Evolutionary conservation across 441 rosid species (phyloP).

Genomic region (Brassica hybrid): DNA sequence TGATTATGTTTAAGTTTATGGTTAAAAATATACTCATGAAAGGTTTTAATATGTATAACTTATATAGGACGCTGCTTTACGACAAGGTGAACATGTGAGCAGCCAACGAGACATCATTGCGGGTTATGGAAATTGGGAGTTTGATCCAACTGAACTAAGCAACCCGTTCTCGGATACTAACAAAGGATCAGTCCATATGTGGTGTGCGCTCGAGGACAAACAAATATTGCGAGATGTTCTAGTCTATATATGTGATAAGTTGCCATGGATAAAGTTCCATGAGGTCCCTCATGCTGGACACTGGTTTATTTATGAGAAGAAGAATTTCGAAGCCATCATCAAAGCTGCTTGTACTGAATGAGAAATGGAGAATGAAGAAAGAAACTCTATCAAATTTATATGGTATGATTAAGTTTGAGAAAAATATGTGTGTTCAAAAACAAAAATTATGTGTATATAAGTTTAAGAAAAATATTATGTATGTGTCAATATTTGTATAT

Average conservation of each 20-base stretch:
- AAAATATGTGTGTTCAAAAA: too few species aligned
- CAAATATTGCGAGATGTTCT: constrained; percentile 50
- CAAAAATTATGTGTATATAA: too few species aligned
- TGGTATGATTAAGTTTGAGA: too few species aligned
- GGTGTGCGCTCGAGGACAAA: constrained; percentile 64
- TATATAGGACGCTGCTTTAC: background rate
- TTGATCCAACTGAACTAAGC: constrained; percentile 57
- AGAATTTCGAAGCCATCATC: constrained; percentile 27
- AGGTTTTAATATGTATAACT: background rate
- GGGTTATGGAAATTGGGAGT: constrained; percentile 57
- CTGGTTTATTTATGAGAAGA: constrained; percentile 25
- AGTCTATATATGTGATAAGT: constrained; percentile 51
- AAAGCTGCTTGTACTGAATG: constrained; percentile 50
- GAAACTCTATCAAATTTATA: too few species aligned
- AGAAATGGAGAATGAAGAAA: background rate
- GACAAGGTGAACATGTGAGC: constrained; percentile 43
- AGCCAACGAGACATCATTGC: constrained; percentile 51
- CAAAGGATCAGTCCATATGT: constrained; percentile 58
- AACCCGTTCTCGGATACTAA: constrained; percentile 57
- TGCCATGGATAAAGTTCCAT: constrained; percentile 62
- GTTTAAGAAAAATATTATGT: too few species aligned
- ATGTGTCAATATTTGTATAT: too few species aligned
- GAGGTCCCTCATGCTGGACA: constrained; percentile 58
- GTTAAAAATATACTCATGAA: background rate
- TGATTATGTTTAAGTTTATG: too few species aligned